A percentile compares a stretch with the other conserved stretches of the same genome.
Evolutionary conservation across 352 stramenopile genomes (phyloP).

Genomic region (Globisporangium nagaii): DNA sequence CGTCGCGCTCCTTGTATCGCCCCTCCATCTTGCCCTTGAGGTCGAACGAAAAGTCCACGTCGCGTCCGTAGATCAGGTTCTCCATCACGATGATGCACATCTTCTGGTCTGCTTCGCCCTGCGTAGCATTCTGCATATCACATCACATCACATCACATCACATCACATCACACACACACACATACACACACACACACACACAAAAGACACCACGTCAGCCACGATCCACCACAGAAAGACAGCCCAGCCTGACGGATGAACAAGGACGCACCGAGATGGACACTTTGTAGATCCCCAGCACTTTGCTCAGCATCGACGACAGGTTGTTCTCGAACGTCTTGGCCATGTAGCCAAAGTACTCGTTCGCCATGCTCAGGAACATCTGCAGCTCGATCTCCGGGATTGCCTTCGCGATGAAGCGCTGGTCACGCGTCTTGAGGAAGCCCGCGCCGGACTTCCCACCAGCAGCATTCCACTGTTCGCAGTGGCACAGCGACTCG

Average conservation of each 20-base stretch:
- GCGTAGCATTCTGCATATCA: slow-evolving; percentile 13
- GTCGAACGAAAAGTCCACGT: slow-evolving; percentile 85
- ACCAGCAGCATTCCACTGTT: slow-evolving; percentile 80
- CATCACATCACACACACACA: no score
- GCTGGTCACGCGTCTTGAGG: slow-evolving; percentile 81
- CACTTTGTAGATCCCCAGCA: slow-evolving; percentile 85
- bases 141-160: no score
- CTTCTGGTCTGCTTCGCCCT: slow-evolving; percentile 61
- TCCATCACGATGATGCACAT: slow-evolving; percentile 89
- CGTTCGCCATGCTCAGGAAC: slow-evolving; percentile 87
- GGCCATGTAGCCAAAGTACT: slow-evolving; percentile 88
- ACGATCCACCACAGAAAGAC: background rate
- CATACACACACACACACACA: background rate
- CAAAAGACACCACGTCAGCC: background rate
- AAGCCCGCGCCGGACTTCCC: slow-evolving; percentile 86
- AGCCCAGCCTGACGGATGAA: background rate
- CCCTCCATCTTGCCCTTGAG: slow-evolving; percentile 88
- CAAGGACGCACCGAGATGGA: slow-evolving; percentile 43
- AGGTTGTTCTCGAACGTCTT: slow-evolving; percentile 84
- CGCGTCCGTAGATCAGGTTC: slow-evolving; percentile 81
- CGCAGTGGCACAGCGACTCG: slow-evolving; percentile 81
- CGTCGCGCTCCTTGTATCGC: slow-evolving; percentile 46
- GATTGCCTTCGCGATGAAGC: slow-evolving; percentile 86
- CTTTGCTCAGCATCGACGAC: slow-evolving; percentile 86
- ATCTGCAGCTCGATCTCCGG: slow-evolving; percentile 84